Evolutionary conservation across 202 grass and related monocot species (phyloP).

Genomic region (Bolboschoenoplectus hybrid): DNA sequence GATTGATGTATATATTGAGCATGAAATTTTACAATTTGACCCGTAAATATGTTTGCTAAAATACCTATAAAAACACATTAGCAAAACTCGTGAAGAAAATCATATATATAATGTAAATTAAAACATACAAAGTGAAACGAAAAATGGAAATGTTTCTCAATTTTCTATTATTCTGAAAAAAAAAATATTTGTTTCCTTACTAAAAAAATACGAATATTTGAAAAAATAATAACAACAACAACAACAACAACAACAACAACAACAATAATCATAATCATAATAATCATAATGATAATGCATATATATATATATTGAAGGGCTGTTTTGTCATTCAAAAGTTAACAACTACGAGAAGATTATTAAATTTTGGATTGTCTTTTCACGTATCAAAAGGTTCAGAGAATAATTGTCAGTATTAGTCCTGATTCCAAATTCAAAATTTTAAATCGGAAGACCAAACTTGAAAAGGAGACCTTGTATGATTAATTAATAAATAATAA

Average conservation of each 20-base stretch:
- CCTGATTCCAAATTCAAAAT: neutral
- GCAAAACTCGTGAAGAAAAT: neutral
- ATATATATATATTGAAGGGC: too few relatives aligned
- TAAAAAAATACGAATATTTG: neutral
- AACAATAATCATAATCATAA: too few relatives aligned
- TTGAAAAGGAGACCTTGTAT: neutral
- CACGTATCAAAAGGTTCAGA: neutral
- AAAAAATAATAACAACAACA: too few relatives aligned
- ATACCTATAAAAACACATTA: too few relatives aligned
- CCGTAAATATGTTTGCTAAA: too few relatives aligned
- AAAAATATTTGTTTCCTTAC: neutral
- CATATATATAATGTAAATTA: neutral
- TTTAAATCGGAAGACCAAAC: neutral
- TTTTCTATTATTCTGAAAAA: neutral
- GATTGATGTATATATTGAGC: too few relatives aligned
- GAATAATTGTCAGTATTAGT: neutral
- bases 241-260: too few relatives aligned
- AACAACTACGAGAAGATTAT: neutral
- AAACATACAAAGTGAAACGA: neutral
- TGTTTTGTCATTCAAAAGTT: neutral
- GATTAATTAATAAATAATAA: too few relatives aligned
- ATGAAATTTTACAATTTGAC: too few relatives aligned
- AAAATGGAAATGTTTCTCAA: neutral
- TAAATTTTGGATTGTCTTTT: neutral
- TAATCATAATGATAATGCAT: too few relatives aligned